Conservation (phyloP, 2,329 filamentous ascomycete genomes). For the Phialocephala subalpina region DNA sequence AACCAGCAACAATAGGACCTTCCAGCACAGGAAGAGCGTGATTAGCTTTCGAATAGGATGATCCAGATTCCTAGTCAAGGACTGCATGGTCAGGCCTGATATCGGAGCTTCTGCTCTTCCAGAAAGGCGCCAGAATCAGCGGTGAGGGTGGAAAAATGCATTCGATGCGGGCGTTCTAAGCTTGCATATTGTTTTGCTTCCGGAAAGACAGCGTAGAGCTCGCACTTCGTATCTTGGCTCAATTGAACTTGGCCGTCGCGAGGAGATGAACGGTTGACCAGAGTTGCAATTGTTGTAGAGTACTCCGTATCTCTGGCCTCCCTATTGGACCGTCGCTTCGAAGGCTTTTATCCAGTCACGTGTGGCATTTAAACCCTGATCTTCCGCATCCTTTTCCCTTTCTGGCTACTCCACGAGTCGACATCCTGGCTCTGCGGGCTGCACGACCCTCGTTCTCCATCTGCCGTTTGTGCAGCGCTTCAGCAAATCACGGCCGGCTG, state of each 20-base stretch:
- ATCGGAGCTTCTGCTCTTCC: slow-evolving; percentile 10
- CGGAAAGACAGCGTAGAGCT: background rate
- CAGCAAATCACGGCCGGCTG: slow-evolving; percentile 4
- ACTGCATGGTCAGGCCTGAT: slow-evolving; percentile 26
- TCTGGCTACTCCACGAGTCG: background rate
- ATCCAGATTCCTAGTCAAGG: slow-evolving; percentile 27
- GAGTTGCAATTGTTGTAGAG: background rate
- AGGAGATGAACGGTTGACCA: background rate
- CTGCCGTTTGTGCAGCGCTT: slow-evolving; percentile 2
- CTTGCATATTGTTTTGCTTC: slow-evolving; percentile 7
- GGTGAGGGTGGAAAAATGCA: slow-evolving; percentile 19
- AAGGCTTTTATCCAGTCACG: background rate
- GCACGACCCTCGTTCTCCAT: background rate
- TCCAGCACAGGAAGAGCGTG: slow-evolving; percentile 68
- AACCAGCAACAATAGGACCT: slow-evolving; percentile 69
- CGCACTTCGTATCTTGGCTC: background rate
- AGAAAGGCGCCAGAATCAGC: slow-evolving; percentile 7
- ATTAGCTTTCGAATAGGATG: slow-evolving; percentile 36
- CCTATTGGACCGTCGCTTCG: background rate
- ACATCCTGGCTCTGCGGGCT: background rate
- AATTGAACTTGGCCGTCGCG: background rate
- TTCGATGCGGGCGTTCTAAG: slow-evolving; percentile 9
- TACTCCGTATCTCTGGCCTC: background rate
- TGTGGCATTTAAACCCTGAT: background rate
- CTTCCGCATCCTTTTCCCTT: background rate